Conservation (phyloP, 2,329 filamentous ascomycete genomes). For the Mariannaea elegans region DNA sequence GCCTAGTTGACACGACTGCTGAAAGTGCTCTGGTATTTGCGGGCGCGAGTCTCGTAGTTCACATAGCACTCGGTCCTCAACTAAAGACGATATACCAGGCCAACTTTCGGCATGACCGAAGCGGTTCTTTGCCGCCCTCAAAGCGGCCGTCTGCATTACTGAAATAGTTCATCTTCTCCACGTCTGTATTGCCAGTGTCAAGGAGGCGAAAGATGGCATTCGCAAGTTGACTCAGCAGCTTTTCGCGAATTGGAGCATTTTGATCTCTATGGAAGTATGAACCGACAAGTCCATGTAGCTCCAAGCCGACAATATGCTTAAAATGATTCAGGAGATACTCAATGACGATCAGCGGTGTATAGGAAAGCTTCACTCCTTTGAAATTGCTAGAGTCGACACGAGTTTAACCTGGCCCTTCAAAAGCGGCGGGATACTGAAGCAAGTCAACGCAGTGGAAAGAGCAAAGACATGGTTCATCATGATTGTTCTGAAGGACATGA, state of each 20-base stretch:
- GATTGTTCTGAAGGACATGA: conserved; percentile 34
- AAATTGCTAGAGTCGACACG: conserved; percentile 22
- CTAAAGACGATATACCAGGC: background rate
- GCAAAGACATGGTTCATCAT: conserved; percentile 41
- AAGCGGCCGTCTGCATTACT: conserved; percentile 30
- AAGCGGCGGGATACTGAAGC: conserved; percentile 29
- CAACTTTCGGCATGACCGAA: conserved; percentile 27
- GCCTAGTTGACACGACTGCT: too few relatives aligned
- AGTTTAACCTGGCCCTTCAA: conserved; percentile 33
- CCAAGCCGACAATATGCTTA: conserved; percentile 24
- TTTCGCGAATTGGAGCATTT: conserved; percentile 36
- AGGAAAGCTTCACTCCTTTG: conserved; percentile 19
- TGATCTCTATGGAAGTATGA: conserved; percentile 8
- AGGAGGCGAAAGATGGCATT: conserved; percentile 36
- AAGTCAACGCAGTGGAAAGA: conserved; percentile 32
- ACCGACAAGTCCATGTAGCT: background rate
- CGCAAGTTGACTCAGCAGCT: conserved; percentile 36
- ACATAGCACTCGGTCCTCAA: background rate
- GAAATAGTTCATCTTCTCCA: conserved; percentile 31
- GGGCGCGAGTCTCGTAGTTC: too few relatives aligned
- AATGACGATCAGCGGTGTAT: conserved; percentile 27
- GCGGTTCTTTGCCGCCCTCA: conserved; percentile 24
- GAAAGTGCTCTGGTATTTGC: too few relatives aligned
- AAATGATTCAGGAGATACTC: conserved; percentile 34
- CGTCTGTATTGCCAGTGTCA: conserved; percentile 26